A percentile compares a stretch with the other conserved stretches of the same genome.
These are phyloP conservation scores for Arachnopeziza araneosa DNA, from an alignment of 2,329 filamentous ascomycete genomes.

Conservation along the genomic window DNA sequence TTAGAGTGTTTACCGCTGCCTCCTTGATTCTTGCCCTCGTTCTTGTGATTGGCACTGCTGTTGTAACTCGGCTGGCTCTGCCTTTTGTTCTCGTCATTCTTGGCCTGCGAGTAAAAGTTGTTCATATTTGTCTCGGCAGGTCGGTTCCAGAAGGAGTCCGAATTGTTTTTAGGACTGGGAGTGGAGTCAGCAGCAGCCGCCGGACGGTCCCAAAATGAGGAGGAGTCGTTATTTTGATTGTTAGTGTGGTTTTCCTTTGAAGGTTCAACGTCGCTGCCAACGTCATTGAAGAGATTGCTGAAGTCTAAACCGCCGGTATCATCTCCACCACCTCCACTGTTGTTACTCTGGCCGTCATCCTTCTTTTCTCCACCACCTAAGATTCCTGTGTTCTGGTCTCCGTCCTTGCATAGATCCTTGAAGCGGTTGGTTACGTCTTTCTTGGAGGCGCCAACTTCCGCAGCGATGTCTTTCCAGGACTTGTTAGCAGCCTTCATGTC, in stretches of 20 bases:
- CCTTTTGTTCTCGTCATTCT: not conserved
- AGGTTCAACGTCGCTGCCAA: not conserved
- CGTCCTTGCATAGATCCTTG: constrained; percentile 11
- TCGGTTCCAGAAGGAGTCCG: not conserved
- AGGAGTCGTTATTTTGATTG: not conserved
- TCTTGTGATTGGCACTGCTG: not conserved
- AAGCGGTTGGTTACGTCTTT: constrained; percentile 12
- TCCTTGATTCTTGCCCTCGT: not conserved
- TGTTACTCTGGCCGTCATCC: not conserved
- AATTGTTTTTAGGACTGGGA: not conserved
- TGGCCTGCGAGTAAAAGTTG: not conserved
- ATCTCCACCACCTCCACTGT: not conserved
- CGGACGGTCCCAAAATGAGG: not conserved
- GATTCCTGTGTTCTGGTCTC: not conserved
- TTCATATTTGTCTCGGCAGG: not conserved
- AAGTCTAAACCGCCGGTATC: not conserved
- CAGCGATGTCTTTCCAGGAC: constrained; percentile 17
- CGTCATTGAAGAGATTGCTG: not conserved
- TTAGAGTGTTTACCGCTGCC: not conserved
- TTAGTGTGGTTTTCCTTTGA: not conserved
- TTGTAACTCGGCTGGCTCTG: not conserved
- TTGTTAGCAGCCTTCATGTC: constrained; percentile 20
- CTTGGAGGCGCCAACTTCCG: constrained; percentile 7
- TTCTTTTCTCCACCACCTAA: not conserved
- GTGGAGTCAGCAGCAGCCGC: not conserved